Conservation (phyloP, 2,329 filamentous ascomycete species). For the Penicillium sp. region DNA sequence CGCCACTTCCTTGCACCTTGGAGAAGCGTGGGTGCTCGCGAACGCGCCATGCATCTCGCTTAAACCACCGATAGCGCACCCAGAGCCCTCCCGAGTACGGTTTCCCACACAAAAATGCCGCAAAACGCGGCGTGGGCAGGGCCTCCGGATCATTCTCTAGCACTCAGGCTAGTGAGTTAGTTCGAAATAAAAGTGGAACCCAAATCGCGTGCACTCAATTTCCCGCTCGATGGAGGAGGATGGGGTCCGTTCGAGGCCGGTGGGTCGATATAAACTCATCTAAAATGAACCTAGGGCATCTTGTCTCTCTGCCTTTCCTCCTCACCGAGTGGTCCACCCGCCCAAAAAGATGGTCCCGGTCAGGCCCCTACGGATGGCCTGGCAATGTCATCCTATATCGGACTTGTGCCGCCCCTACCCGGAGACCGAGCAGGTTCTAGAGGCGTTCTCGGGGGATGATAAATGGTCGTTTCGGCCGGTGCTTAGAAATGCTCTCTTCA, state of each 20-base stretch:
- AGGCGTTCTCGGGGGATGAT: neutral
- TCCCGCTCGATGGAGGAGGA: conserved; percentile 5
- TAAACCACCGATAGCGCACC: neutral
- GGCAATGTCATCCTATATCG: conserved; percentile 8
- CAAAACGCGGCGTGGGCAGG: neutral
- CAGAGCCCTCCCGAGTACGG: neutral
- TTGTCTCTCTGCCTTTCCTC: conserved; percentile 1
- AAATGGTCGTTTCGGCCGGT: neutral
- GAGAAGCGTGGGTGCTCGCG: conserved; percentile 9
- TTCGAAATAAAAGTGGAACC: conserved; percentile 11
- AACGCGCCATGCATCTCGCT: conserved; percentile 3
- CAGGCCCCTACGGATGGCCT: conserved; percentile 10
- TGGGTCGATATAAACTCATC: conserved; percentile 13
- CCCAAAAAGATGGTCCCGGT: neutral
- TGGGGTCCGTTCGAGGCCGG: conserved; percentile 8
- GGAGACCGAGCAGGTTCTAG: neutral
- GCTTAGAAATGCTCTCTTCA: conserved; percentile 10
- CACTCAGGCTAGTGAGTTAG: conserved; percentile 30
- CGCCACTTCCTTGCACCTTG: conserved; percentile 3
- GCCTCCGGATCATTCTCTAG: conserved; percentile 36
- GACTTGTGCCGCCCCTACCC: conserved; percentile 2
- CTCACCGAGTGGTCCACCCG: neutral
- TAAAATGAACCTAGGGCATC: conserved; percentile 16
- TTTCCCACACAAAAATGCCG: conserved; percentile 5
- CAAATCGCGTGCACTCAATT: conserved; percentile 36